phyloP scores from a whole-genome alignment of 371 early-diverging fungal species.

The Haplosporangium sp. region DNA sequence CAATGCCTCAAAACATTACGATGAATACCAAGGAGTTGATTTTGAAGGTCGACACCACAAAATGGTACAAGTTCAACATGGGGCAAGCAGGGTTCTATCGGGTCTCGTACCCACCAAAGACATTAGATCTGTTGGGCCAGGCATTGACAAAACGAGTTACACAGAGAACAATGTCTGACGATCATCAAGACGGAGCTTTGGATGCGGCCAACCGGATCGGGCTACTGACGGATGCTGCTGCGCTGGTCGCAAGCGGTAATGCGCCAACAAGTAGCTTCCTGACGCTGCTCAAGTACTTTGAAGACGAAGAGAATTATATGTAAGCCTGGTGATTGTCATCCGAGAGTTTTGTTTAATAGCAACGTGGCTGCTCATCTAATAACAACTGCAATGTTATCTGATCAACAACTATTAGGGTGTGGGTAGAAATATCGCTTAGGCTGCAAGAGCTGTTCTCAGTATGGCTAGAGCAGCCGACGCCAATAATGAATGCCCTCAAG shows the following conservation, averaged over 20 bases:
- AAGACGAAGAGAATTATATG: conserved; percentile 74
- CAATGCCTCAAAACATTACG: conserved; percentile 41
- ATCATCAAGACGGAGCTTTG: conserved; percentile 17
- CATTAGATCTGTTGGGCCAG: conserved; percentile 59
- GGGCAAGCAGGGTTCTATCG: conserved; percentile 77
- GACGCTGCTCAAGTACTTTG: conserved; percentile 70
- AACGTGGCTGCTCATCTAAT: too few relatives aligned
- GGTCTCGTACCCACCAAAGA: conserved; percentile 67
- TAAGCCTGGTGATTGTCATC: too few relatives aligned
- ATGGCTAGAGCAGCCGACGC: conserved; percentile 64
- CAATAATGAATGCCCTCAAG: conserved; percentile 57
- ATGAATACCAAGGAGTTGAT: conserved; percentile 47
- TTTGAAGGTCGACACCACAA: conserved; percentile 48
- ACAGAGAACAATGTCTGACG: too few relatives aligned
- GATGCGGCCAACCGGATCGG: conserved; percentile 70
- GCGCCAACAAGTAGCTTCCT: conserved; percentile 68
- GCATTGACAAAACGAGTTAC: conserved; percentile 46
- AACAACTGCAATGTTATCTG: too few relatives aligned
- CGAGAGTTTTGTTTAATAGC: too few relatives aligned
- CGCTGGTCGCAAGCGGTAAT: conserved; percentile 71
- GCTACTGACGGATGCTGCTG: conserved; percentile 71
- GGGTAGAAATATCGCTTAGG: conserved; percentile 63
- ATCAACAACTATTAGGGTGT: conserved; percentile 61
- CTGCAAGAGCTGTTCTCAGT: conserved; percentile 57
- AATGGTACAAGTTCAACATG: conserved; percentile 74